A percentile compares a stretch with the other conserved stretches of the same genome.
phyloP scores from a whole-genome alignment of 2,329 filamentous ascomycete species.

The Reticulascus tulasneorum region DNA sequence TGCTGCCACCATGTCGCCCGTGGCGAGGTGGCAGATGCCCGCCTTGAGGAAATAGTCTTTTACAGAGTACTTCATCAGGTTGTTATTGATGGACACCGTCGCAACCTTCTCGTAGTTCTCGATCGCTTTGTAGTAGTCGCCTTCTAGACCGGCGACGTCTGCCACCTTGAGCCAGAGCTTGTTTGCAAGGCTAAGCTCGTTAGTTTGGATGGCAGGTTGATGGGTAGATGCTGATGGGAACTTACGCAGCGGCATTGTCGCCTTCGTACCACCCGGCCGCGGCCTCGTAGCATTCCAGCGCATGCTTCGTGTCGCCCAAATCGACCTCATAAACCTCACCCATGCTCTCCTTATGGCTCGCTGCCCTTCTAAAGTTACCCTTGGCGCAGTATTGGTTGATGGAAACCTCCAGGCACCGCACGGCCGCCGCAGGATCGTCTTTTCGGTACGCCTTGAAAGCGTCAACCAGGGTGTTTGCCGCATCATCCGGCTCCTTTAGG shows the following conservation, averaged over 20 bases:
- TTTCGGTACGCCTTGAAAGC: constrained; percentile 95
- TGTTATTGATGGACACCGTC: constrained; percentile 74
- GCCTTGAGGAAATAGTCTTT: constrained; percentile 96
- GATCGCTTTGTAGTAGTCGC: constrained; percentile 80
- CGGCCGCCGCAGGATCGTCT: constrained; percentile 77
- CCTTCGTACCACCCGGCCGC: constrained; percentile 87
- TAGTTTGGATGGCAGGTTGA: not conserved
- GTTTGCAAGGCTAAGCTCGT: constrained; percentile 67
- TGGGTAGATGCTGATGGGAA: constrained; percentile 17
- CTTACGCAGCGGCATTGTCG: constrained; percentile 78
- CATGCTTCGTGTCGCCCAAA: constrained; percentile 71
- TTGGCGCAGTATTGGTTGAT: constrained; percentile 84
- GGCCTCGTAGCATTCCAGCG: constrained; percentile 77
- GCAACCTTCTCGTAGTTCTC: constrained; percentile 82
- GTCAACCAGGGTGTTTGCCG: constrained; percentile 81
- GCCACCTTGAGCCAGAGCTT: constrained; percentile 92
- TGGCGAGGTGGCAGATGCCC: constrained; percentile 80
- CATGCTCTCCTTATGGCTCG: constrained; percentile 83
- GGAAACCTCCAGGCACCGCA: constrained; percentile 71
- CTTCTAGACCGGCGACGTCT: constrained; percentile 76
- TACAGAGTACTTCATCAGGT: constrained; percentile 88
- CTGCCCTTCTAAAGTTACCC: constrained; percentile 87
- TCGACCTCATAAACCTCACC: constrained; percentile 84
- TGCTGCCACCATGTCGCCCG: constrained; percentile 70
- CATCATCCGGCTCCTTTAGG: constrained; percentile 88